These are phyloP conservation scores for Calonectria fujianensis DNA, from an alignment of 2,329 filamentous ascomycete genomes.

Conservation along the genomic window DNA sequence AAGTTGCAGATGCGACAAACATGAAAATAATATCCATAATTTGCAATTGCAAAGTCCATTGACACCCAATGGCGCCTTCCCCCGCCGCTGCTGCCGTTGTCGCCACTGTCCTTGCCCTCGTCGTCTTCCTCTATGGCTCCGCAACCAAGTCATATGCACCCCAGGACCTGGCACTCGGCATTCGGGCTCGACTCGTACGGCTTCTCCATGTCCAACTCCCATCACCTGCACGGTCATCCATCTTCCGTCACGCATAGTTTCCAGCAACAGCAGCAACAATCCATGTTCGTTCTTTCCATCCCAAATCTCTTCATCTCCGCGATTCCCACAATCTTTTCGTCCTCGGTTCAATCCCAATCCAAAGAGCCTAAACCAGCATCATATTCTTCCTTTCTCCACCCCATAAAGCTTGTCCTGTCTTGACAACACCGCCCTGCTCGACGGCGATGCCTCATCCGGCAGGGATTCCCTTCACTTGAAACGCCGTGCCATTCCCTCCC, in stretches of 20 bases:
- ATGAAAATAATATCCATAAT: not conserved
- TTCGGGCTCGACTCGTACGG: not conserved
- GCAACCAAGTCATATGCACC: slow-evolving; percentile 1
- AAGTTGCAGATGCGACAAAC: not conserved
- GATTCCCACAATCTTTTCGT: slow-evolving; percentile 21
- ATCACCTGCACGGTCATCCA: not conserved
- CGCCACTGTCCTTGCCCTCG: slow-evolving; percentile 1
- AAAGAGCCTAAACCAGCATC: slow-evolving; percentile 24
- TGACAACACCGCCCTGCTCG: slow-evolving; percentile 57
- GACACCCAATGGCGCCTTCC: not conserved
- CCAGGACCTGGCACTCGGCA: slow-evolving; percentile 26
- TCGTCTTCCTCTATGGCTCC: not conserved
- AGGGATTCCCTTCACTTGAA: slow-evolving; percentile 60
- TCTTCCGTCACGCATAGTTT: slow-evolving; percentile 3
- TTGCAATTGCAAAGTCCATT: slow-evolving; percentile 15
- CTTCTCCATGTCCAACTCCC: not conserved
- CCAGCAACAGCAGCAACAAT: not conserved
- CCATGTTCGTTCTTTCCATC: slow-evolving; percentile 32
- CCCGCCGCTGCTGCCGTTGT: not conserved
- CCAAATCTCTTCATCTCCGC: slow-evolving; percentile 34
- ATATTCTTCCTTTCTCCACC: slow-evolving; percentile 45
- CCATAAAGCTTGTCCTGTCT: slow-evolving; percentile 64
- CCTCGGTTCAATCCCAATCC: slow-evolving; percentile 18
- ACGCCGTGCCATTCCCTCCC: slow-evolving; percentile 56
- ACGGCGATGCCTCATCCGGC: slow-evolving; percentile 52